Conservation (phyloP, 495 filamentous ascomycete species). For the Penicillium goetzii region DNA sequence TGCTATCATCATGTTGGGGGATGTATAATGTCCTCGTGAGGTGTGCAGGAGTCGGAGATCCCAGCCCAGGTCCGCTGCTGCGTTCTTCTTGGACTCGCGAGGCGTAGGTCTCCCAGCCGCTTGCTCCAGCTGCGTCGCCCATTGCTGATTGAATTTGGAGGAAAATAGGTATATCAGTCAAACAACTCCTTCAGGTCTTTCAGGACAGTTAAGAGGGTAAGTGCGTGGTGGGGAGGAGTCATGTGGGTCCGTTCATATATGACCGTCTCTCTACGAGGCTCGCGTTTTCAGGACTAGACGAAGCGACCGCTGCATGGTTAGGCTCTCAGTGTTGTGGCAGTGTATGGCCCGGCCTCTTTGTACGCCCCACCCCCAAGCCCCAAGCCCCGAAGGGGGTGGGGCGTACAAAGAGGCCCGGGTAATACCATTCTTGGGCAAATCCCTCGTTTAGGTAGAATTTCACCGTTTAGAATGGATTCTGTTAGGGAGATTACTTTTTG, state of each 20-base stretch:
- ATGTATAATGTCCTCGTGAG: conserved; percentile 2
- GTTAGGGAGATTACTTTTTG: too few relatives aligned
- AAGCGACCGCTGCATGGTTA: neutral
- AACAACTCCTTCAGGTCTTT: neutral
- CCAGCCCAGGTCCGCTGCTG: neutral
- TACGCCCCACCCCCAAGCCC: too few relatives aligned
- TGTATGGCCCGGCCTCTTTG: too few relatives aligned
- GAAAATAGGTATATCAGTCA: neutral
- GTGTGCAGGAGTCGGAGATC: conserved; percentile 2
- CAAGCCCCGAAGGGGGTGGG: too few relatives aligned
- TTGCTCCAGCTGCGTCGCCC: neutral
- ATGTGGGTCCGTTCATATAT: too few relatives aligned
- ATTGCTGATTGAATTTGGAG: neutral
- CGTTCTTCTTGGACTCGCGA: neutral
- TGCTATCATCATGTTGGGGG: neutral
- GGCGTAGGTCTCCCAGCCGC: neutral
- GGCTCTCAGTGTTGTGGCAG: neutral
- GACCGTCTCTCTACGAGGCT: neutral
- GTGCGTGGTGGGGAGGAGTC: neutral
- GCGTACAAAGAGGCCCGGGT: too few relatives aligned
- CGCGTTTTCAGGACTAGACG: neutral
- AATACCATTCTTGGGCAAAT: too few relatives aligned
- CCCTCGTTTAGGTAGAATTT: too few relatives aligned
- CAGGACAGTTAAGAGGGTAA: neutral
- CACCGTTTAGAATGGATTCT: too few relatives aligned